Base-by-base conservation (phyloP, 352 stramenopile genomes). In the Thraustochytrium sp. region DNA sequence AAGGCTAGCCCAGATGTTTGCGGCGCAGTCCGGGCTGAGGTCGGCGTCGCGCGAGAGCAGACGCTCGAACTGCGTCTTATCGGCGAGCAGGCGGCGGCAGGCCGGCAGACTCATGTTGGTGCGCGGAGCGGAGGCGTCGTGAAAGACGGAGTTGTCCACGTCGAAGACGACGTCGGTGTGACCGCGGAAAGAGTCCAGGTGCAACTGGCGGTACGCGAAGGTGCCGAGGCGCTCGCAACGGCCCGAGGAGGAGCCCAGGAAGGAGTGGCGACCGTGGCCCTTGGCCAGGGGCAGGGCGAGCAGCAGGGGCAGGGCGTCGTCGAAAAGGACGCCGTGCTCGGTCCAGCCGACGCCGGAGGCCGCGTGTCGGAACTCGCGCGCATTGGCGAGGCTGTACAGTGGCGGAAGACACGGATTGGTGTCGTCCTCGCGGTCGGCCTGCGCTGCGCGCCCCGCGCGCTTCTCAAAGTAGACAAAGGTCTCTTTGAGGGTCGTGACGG, bases 221-320 rank as follows among this genome's bases (percentile, higher is more conserved):
- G 59, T 72, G 21, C 59, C 59, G 21, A 72, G 59, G 40, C 59
- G 59, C 36, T 72, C 59, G 3, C 59, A 72, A 18, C 59, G 59
- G 21, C 59, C 59, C 16, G 59, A 72, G 59, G 26, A 16, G 36
- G 46, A 21, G 8, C 59, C 59, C 0, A 72, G 59, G 36, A 72
- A 72, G 26, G 59, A 72, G 26, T 1, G 59, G 46, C 21, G 26
- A 21, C 59, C 59, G 13, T 9, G 36, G 26, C 1, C 36, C 59
- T 5, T 21, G 36, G 5, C 36, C 26, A 26, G n/a, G 0, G 68
- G 68, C 13, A 80, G 53, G 13, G 68, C 31, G 9, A 80, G 34
- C 5, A 80, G 46, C 3, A 80, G 53, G 13, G 68, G 68, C 4
- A 80, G 48, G 9, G 68, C 34, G 18, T 80, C 68, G 51, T 80